Evolutionary conservation across 1,139 yeast genomes (phyloP).

Genomic region (Suhomyces bribrorum): DNA sequence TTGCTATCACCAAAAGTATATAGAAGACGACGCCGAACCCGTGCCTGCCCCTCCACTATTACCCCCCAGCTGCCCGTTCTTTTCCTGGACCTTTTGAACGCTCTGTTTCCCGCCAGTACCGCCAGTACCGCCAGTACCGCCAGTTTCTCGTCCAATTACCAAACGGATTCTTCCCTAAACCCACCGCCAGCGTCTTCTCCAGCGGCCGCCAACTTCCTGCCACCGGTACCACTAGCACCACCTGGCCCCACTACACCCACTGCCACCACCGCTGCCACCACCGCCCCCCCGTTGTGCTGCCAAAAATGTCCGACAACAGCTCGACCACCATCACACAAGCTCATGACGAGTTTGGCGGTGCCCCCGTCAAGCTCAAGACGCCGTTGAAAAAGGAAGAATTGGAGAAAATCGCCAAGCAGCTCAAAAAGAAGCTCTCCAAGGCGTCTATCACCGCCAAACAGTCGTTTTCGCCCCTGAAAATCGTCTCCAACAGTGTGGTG

Average conservation of each 20-base stretch:
- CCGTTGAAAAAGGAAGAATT: conserved; percentile 49
- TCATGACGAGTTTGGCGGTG: conserved; percentile 7
- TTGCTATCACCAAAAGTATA: conserved; percentile 6
- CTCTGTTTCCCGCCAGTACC: no score
- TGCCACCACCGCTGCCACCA: background rate
- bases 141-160: no score
- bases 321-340: conserved; percentile 12
- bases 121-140: background rate
- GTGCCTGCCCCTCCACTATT: background rate
- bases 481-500: background rate
- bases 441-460: conserved; percentile 52
- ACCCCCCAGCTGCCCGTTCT: background rate
- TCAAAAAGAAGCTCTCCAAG: conserved; percentile 44
- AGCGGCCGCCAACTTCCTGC: no score
- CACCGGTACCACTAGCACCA: background rate
- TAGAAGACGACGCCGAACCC: background rate
- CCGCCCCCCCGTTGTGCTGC: background rate
- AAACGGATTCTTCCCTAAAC: no score
- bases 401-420: conserved; percentile 48
- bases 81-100: no score
- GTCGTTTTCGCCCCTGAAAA: conserved; percentile 19
- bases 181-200: no score
- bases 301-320: conserved; percentile 8
- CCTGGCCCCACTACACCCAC: background rate
- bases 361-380: conserved; percentile 31